Conservation (phyloP, 2,329 filamentous ascomycete genomes). For the Trichoderma atroviride region DNA sequence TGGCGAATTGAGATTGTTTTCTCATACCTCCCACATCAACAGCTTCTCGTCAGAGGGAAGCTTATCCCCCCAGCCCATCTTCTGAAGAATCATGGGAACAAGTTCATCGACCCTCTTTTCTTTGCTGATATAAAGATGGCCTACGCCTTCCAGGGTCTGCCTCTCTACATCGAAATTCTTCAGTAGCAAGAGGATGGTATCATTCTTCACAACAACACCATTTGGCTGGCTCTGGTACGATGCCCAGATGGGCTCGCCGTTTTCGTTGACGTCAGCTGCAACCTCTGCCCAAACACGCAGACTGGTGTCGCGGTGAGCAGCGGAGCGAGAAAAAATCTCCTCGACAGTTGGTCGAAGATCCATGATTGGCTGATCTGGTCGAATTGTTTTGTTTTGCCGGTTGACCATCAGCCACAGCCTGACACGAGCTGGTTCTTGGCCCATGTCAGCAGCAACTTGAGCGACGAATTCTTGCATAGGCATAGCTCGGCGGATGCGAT, state of each 20-base stretch:
- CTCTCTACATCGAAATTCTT: slow-evolving; percentile 84
- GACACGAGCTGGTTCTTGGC: slow-evolving; percentile 67
- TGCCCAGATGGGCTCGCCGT: slow-evolving; percentile 74
- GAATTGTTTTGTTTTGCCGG: slow-evolving; percentile 93
- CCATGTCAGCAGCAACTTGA: slow-evolving; percentile 70
- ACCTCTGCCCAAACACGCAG: slow-evolving; percentile 88
- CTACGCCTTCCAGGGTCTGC: slow-evolving; percentile 75
- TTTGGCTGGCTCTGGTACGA: slow-evolving; percentile 61
- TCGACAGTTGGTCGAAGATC: slow-evolving; percentile 77
- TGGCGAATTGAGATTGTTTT: background rate
- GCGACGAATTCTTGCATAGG: slow-evolving; percentile 75
- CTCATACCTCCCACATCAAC: slow-evolving; percentile 72
- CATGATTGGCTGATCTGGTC: slow-evolving; percentile 84
- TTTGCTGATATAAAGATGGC: slow-evolving; percentile 84
- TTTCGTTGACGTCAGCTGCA: slow-evolving; percentile 64
- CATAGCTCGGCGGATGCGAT: slow-evolving; percentile 74
- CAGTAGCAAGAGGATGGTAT: slow-evolving; percentile 79
- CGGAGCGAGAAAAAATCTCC: slow-evolving; percentile 60
- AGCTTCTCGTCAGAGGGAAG: slow-evolving; percentile 64
- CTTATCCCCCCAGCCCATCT: slow-evolving; percentile 85
- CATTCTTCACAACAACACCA: slow-evolving; percentile 60
- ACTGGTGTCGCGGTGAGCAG: slow-evolving; percentile 66
- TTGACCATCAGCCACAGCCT: slow-evolving; percentile 98
- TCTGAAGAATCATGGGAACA: slow-evolving; percentile 72
- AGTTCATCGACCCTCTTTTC: slow-evolving; percentile 88